A percentile compares a stretch with the other conserved stretches of the same genome.
Conservation (phyloP, 2,329 filamentous ascomycete genomes). For the Neophaeococcomyces aloes region DNA sequence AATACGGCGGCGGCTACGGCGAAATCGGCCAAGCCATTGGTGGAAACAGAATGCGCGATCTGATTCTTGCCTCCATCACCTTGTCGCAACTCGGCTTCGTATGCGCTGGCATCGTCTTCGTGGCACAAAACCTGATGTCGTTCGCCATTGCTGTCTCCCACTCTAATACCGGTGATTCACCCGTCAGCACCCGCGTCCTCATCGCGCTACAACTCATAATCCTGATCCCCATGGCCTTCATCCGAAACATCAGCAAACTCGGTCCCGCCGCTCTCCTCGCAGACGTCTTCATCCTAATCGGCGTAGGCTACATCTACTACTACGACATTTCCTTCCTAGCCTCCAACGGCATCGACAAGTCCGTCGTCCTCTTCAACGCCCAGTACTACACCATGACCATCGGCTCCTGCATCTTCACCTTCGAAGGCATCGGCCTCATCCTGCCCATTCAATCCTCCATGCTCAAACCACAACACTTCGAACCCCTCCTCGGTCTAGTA, state of each 20-base stretch:
- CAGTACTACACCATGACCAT: slow-evolving; percentile 59
- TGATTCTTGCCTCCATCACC: slow-evolving; percentile 60
- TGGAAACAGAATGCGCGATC: slow-evolving; percentile 50
- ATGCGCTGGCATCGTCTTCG: slow-evolving; percentile 66
- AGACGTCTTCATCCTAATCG: slow-evolving; percentile 61
- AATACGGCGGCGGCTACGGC: slow-evolving; percentile 58
- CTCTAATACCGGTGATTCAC: slow-evolving; percentile 25
- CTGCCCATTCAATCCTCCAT: slow-evolving; percentile 67
- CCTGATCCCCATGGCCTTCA: slow-evolving; percentile 57
- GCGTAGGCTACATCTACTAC: slow-evolving; percentile 62
- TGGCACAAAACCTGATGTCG: slow-evolving; percentile 60
- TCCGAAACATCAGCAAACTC: slow-evolving; percentile 65
- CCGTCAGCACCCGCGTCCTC: slow-evolving; percentile 47
- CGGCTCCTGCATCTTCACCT: slow-evolving; percentile 65
- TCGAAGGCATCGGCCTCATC: slow-evolving; percentile 67
- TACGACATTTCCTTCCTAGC: slow-evolving; percentile 54
- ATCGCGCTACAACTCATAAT: slow-evolving; percentile 57
- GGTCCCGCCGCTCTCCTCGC: slow-evolving; percentile 59
- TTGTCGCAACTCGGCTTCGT: slow-evolving; percentile 70
- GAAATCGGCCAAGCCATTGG: slow-evolving; percentile 59
- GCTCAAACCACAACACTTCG: slow-evolving; percentile 58
- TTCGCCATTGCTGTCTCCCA: slow-evolving; percentile 54
- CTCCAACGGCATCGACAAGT: slow-evolving; percentile 46
- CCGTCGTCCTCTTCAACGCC: slow-evolving; percentile 61
- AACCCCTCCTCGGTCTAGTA: slow-evolving; percentile 53